Percentiles rank a stretch among this genome's conserved stretches.
Conservation (phyloP, 2,329 filamentous ascomycete genomes). For the Trematosphaeria pertusa region DNA sequence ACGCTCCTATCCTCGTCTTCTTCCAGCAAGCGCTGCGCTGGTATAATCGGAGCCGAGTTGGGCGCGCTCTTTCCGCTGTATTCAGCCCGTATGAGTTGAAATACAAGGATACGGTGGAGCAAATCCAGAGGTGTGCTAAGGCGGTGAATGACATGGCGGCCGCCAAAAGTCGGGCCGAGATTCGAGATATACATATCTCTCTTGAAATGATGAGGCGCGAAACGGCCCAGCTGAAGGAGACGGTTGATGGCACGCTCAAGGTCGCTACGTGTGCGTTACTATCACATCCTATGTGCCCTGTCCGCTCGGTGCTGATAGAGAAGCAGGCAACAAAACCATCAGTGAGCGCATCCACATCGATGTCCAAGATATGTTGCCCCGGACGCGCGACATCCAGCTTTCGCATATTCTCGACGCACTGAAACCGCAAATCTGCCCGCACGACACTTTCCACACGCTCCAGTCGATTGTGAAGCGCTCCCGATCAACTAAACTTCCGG, state of each 20-base stretch:
- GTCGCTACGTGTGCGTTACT: neutral
- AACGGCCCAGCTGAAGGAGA: neutral
- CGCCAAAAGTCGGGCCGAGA: slow-evolving; percentile 9
- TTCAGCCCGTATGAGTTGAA: slow-evolving; percentile 21
- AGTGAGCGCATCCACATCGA: slow-evolving; percentile 5
- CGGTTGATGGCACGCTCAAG: neutral
- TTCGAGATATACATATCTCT: slow-evolving; percentile 11
- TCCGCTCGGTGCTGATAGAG: neutral
- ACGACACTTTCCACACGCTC: slow-evolving; percentile 1
- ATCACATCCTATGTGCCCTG: too few species aligned
- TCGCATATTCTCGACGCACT: slow-evolving; percentile 2
- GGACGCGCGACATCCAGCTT: slow-evolving; percentile 6
- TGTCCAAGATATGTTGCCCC: slow-evolving; percentile 5
- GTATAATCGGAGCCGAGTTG: slow-evolving; percentile 31
- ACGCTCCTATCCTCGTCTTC: slow-evolving; percentile 33
- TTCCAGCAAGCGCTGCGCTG: slow-evolving; percentile 27
- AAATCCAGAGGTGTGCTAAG: slow-evolving; percentile 4
- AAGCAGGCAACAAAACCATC: slow-evolving; percentile 4
- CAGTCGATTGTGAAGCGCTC: slow-evolving; percentile 4
- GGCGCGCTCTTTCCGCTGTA: slow-evolving; percentile 22
- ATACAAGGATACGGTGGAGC: slow-evolving; percentile 21
- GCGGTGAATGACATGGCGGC: slow-evolving; percentile 1
- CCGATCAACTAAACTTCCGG: neutral
- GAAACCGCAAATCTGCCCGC: neutral
- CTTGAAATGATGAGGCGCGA: neutral